Percentiles rank a stretch among this genome's conserved stretches.
These are phyloP conservation scores for Pleurotus tuber-regium DNA, from an alignment of 768 basidiomycete genomes.

Conservation along the genomic window DNA sequence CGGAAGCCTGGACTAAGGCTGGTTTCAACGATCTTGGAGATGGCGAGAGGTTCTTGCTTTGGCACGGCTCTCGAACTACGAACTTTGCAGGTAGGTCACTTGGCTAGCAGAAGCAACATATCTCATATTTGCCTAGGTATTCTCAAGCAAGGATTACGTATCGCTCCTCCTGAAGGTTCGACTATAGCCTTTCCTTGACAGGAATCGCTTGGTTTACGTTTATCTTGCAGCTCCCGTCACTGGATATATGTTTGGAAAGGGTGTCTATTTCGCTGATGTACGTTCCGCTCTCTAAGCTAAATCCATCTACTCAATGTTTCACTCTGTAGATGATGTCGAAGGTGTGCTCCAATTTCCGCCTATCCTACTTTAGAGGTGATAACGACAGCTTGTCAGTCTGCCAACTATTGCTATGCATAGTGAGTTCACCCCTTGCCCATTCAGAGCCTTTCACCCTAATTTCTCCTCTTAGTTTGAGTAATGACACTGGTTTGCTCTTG, in stretches of 20 bases:
- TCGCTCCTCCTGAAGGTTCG: conserved; percentile 62
- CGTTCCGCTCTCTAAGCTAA: conserved; percentile 14
- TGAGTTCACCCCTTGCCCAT: conserved; percentile 22
- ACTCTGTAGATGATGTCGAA: conserved; percentile 59
- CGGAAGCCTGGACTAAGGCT: conserved; percentile 39
- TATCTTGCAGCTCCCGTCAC: conserved; percentile 41
- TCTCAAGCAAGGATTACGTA: conserved; percentile 58
- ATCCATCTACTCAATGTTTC: not conserved
- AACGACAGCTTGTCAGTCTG: conserved; percentile 35
- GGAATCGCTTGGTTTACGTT: not conserved
- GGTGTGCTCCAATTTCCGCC: conserved; percentile 26
- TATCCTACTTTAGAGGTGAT: not conserved
- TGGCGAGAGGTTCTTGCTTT: conserved; percentile 55
- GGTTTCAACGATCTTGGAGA: conserved; percentile 40
- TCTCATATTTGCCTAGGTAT: conserved; percentile 35
- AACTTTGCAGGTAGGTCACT: conserved; percentile 51
- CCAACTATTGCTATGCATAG: conserved; percentile 53
- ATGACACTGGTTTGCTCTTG: conserved; percentile 51
- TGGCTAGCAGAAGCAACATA: not conserved
- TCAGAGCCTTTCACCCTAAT: not conserved
- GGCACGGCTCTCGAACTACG: conserved; percentile 63
- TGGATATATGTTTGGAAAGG: conserved; percentile 69
- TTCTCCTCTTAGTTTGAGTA: conserved; percentile 38
- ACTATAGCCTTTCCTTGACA: not conserved
- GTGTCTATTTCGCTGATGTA: conserved; percentile 64